These are phyloP conservation scores for Cynanchum wilfordii DNA, from an alignment of 257 asterid species.

Conservation along the genomic window DNA sequence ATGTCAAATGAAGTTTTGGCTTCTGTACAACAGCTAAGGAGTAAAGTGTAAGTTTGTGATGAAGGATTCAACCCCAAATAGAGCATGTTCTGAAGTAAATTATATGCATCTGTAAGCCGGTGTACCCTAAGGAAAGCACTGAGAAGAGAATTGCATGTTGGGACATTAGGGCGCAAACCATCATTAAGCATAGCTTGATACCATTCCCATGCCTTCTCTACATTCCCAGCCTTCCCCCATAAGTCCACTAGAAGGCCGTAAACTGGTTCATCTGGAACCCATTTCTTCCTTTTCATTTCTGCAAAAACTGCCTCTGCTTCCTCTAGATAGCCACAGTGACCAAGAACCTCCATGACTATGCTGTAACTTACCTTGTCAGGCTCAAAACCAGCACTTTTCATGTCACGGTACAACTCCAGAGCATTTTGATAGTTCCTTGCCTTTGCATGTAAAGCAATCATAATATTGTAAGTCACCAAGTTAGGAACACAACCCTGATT, in stretches of 20 bases:
- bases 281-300: slow-evolving; percentile 81
- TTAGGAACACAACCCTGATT: slow-evolving; percentile 81
- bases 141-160: slow-evolving; percentile 87
- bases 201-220: slow-evolving; percentile 90
- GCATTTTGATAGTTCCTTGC: slow-evolving; percentile 84
- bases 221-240: slow-evolving; percentile 91
- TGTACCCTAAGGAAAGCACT: slow-evolving; percentile 93
- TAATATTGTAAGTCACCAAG: slow-evolving; percentile 81
- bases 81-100: slow-evolving; percentile 79
- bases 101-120: slow-evolving; percentile 67
- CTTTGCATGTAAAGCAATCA: slow-evolving; percentile 92
- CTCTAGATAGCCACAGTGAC: slow-evolving; percentile 86
- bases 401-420: slow-evolving; percentile 75
- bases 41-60: slow-evolving; percentile 84
- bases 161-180: slow-evolving; percentile 83
- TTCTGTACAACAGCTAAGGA: slow-evolving; percentile 85
- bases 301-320: slow-evolving; percentile 86
- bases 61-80: slow-evolving; percentile 69
- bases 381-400: slow-evolving; percentile 88
- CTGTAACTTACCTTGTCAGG: slow-evolving; percentile 96
- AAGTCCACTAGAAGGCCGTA: slow-evolving; percentile 89
- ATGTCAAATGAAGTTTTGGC: slow-evolving; percentile 69
- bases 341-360: slow-evolving; percentile 95
- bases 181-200: slow-evolving; percentile 75
- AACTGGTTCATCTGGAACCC: slow-evolving; percentile 98